These are phyloP conservation scores for Hygrocybe punicea DNA, from an alignment of 768 basidiomycete species.

Conservation along the genomic window DNA sequence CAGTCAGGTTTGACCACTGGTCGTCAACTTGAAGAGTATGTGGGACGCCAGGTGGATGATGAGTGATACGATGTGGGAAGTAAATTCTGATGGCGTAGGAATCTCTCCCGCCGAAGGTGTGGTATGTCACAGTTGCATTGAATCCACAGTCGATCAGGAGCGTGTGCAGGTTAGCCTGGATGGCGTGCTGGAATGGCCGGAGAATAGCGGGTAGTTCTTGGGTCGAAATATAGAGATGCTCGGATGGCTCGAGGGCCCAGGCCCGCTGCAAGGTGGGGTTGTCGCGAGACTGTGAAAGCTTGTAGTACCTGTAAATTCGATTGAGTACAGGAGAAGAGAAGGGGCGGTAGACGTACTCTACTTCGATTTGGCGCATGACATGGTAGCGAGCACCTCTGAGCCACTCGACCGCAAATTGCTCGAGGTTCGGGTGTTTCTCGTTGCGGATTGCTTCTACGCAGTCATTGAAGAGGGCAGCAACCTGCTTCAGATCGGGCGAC, in stretches of 20 bases:
- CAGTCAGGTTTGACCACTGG: neutral
- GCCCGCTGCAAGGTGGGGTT: neutral
- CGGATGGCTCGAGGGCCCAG: conserved; percentile 4
- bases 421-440: neutral
- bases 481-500: conserved; percentile 12
- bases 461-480: conserved; percentile 13
- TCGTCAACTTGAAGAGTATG: neutral
- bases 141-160: conserved; percentile 13
- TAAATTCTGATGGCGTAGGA: neutral
- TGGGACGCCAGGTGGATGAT: neutral
- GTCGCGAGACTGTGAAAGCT: neutral
- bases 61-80: neutral
- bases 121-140: neutral
- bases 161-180: conserved; percentile 10
- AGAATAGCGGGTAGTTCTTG: neutral
- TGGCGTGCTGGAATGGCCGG: neutral
- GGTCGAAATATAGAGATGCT: neutral
- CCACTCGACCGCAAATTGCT: conserved; percentile 10
- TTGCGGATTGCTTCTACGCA: conserved; percentile 6
- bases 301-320: conserved; percentile 2
- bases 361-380: conserved; percentile 11
- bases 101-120: neutral
- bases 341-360: neutral
- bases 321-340: neutral
- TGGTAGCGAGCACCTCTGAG: conserved; percentile 9